Evolutionary conservation across 2,329 filamentous ascomycete genomes (phyloP), one percentile per base, ranked within the genome.

Genomic region (Fusarium secorum): DNA sequence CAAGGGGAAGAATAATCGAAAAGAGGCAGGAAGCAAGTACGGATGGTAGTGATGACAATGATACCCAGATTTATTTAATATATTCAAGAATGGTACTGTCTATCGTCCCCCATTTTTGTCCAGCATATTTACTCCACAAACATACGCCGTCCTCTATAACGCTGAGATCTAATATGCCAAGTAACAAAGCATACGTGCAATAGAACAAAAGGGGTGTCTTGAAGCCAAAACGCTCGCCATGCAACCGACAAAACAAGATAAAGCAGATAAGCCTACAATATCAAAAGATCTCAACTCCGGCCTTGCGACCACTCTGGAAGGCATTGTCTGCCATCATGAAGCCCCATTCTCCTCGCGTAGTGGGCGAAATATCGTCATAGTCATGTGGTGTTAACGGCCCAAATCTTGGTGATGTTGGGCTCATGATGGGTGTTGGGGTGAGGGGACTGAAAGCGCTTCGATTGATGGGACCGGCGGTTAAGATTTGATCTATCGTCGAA

Each of bases 21-120:
- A 89, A 75, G 94, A 97, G 79, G 93, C 93, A 24, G 93, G 92
- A 7, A 90, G 88, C 63, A 89, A 89, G 75, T 98, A 98, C 82
- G 95, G 95, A 9, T 98, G 94, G 93, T 83, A 60, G 73, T 82
- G 57, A 72, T 83, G 57, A 70, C 42, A 46, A 70, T 70, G 74
- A 75, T 76, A 76, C 75, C 75, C 74, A 61, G 26, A 30, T 35
- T 65, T 52, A 59, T 56, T 33, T 51, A 61, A 56, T 32, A 51
- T 53, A 51, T 58, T 44, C 39, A 64, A 69, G 46, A 71, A 68
- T 60, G 38, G 49, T 48, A 57, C 39, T 49, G 54, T 44, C 48
- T 39, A 57, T 57, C 24, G 22, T 28, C 44, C 54, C 51, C 57
- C 5, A 56, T 65, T 56, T 62, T 48, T 15, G 39, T 44, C 35